Percentiles rank a stretch among this genome's conserved stretches.
Conservation (phyloP, 179 eudicot genomes). For the Vitellaria paradoxa region DNA sequence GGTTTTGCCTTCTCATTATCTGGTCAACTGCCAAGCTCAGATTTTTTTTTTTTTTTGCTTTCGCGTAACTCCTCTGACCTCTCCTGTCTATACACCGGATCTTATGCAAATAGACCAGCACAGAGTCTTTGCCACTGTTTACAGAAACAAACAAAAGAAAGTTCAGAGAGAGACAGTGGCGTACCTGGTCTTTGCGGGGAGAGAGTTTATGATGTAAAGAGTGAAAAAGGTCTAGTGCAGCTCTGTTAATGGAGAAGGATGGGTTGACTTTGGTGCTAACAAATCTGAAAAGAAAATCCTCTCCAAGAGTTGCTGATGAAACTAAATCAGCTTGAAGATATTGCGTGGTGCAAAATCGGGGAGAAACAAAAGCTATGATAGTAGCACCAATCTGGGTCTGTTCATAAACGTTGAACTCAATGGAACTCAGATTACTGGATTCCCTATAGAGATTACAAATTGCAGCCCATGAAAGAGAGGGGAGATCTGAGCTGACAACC, state of each 20-base stretch:
- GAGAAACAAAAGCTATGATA: conserved; percentile 16
- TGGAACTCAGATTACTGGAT: background rate
- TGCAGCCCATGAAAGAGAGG: conserved; percentile 12
- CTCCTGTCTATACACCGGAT: too few species aligned
- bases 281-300: conserved; percentile 12
- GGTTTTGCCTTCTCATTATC: too few species aligned
- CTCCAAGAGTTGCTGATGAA: background rate
- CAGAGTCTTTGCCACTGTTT: too few species aligned
- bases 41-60: too few species aligned
- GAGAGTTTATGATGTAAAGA: conserved; percentile 14
- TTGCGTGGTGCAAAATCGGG: conserved; percentile 11
- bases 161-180: background rate
- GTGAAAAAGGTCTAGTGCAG: conserved; percentile 13
- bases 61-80: too few species aligned
- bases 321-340: conserved; percentile 17
- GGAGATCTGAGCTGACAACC: conserved; percentile 12
- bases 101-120: too few species aligned
- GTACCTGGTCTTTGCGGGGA: conserved; percentile 12
- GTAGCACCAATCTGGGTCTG: background rate
- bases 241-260: conserved; percentile 18
- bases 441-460: conserved; percentile 11
- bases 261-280: conserved; percentile 19
- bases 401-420: conserved; percentile 12
- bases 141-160: background rate
- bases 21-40: too few species aligned